Base-by-base conservation (phyloP, 768 basidiomycete genomes). In the Candolleomyces aberdarensis region DNA sequence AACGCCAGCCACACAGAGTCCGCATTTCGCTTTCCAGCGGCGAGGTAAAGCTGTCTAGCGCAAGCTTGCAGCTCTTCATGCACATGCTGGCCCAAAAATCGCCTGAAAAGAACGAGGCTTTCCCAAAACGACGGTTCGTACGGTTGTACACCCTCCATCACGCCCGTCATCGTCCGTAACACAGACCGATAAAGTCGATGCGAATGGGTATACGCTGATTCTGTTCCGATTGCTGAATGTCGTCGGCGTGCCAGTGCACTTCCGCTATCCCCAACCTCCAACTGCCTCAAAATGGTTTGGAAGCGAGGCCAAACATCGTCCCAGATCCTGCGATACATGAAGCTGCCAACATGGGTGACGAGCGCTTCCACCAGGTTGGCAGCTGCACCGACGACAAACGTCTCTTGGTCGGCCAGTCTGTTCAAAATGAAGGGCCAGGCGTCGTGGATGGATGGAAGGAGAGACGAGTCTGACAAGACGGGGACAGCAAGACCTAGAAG, bases 371-470 rank as follows among this genome's bases (percentile, higher is more conserved):
- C 75, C 48, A 97, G 75, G 3, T 74, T 75, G 1, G 89, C 87
- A 0, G 93, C 88, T 22, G 90, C 89, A 57, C 83, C 83, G 63
- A 94, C 84, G 31, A 98, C 94, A 66, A 86, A 95, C 0, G 86
- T 76, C 69, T 95, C 90, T 0, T 78, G 48, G 67, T 94, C 92
- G 14, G 72, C 70, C 13, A 98, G 78, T 8, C 96, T 83, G 65
- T 94, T 94, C 58, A 98, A 75, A 65, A 99, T 85, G 71, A 89
- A 92, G n/a, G 94, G 93, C 97, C 97, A 99, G 1, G 92, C 89
- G 20, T 83, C 82, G 72, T 98, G 92, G 40, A 98, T 83, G 5
- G 90, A 82, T 2, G 94, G 91, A 44, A 98, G 82, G 17, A 98
- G 81, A 15, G 89, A 85, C 13, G 87, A 84, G 67, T 88, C 88